Evolutionary conservation across 164 flowering plant species (phyloP).

Genomic region (Santalum album): DNA sequence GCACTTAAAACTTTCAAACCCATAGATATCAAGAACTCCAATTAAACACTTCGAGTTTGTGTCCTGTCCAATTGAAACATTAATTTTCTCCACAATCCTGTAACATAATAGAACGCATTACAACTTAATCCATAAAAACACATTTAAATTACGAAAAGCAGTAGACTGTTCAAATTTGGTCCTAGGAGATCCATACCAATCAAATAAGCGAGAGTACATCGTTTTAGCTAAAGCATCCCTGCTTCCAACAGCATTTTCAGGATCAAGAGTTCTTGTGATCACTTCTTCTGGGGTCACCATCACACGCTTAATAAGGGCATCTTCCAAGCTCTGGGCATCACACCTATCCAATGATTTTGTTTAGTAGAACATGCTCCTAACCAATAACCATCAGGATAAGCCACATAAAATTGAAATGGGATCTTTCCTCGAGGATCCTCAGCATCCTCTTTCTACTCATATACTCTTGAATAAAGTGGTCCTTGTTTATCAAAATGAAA

Average conservation of each 20-base stretch:
- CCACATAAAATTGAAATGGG: too few species aligned
- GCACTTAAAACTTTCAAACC: conserved; percentile 93
- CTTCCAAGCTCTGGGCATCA: conserved; percentile 81
- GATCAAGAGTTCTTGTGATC: conserved; percentile 94
- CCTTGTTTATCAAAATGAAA: neutral
- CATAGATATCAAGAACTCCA: conserved; percentile 99
- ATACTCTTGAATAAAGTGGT: too few species aligned
- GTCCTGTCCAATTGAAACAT: conserved; percentile 93
- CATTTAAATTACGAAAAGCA: neutral
- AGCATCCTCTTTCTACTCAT: too few species aligned
- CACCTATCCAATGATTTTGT: conserved; percentile 42
- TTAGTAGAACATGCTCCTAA: neutral
- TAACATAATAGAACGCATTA: neutral
- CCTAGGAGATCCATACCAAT: conserved; percentile 47
- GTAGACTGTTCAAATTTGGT: neutral
- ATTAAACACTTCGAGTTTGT: conserved; percentile 81
- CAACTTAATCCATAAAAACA: too few species aligned
- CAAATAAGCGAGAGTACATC: conserved; percentile 86
- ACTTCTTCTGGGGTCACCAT: conserved; percentile 98
- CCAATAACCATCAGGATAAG: neutral
- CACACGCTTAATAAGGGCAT: conserved; percentile 84
- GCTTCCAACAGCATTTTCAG: conserved; percentile 73
- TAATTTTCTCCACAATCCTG: conserved; percentile 96
- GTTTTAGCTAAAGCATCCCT: conserved; percentile 98
- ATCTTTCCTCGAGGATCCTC: too few species aligned